These are phyloP conservation scores for Rhodotorula kratochvilovae DNA, from an alignment of 768 basidiomycete genomes.

Conservation along the genomic window DNA sequence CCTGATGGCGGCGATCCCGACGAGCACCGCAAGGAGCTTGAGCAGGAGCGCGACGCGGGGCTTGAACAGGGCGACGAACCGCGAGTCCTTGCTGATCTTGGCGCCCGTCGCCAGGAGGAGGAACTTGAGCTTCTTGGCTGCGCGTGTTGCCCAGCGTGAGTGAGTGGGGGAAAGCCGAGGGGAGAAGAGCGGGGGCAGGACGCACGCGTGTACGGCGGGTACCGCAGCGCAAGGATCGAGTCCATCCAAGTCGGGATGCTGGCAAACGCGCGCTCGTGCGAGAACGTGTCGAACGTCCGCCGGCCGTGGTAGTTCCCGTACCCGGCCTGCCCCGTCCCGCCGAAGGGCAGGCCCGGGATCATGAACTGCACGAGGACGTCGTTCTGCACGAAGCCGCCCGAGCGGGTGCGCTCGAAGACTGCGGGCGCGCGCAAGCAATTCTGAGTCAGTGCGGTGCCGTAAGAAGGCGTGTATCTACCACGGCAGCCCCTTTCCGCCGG, in stretches of 20 bases:
- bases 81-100: slow-evolving; percentile 1
- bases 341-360: slow-evolving; percentile 63
- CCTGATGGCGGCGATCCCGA: background rate
- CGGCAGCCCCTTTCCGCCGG: too few relatives aligned
- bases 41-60: background rate
- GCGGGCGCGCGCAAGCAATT: background rate
- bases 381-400: slow-evolving; percentile 66
- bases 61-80: background rate
- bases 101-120: slow-evolving; percentile 15
- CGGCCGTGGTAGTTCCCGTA: slow-evolving; percentile 56
- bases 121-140: slow-evolving; percentile 22
- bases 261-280: slow-evolving; percentile 31
- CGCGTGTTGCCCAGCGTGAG: background rate
- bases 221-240: slow-evolving; percentile 23
- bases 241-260: slow-evolving; percentile 38
- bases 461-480: too few relatives aligned
- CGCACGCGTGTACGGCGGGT: slow-evolving; percentile 37
- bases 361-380: slow-evolving; percentile 58
- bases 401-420: slow-evolving; percentile 68
- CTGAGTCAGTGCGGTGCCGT: background rate
- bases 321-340: slow-evolving; percentile 64
- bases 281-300: slow-evolving; percentile 37
- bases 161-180: background rate
- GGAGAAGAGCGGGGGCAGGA: background rate
- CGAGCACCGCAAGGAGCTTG: slow-evolving; percentile 11